Conservation (phyloP, 495 filamentous ascomycete genomes). For the Lepraria neglecta region DNA sequence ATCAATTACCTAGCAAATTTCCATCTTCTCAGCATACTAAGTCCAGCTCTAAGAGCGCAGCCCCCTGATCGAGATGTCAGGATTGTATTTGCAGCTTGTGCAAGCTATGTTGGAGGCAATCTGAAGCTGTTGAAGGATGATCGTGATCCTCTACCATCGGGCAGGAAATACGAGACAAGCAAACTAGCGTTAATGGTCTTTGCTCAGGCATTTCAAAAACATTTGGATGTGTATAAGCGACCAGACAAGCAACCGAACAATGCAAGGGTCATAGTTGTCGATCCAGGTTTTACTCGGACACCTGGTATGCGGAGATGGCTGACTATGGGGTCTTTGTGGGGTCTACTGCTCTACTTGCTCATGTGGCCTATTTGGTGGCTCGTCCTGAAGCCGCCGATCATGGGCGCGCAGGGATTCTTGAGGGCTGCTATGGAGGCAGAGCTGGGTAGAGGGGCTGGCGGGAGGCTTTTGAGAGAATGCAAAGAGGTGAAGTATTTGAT, state of each 20-base stretch:
- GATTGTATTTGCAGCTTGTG: conserved; percentile 79
- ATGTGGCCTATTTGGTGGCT: conserved; percentile 80
- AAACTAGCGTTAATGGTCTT: conserved; percentile 88
- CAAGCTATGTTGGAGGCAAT: conserved; percentile 70
- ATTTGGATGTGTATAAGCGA: conserved; percentile 70
- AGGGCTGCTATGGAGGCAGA: conserved; percentile 75
- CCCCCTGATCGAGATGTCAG: conserved; percentile 89
- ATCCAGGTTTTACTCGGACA: conserved; percentile 78
- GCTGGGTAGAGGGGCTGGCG: conserved; percentile 55
- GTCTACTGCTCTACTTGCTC: conserved; percentile 68
- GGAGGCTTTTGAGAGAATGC: conserved; percentile 80
- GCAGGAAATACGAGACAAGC: conserved; percentile 67
- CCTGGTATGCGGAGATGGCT: conserved; percentile 83
- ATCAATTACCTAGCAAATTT: conserved; percentile 95
- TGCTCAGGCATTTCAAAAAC: conserved; percentile 80
- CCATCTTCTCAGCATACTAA: conserved; percentile 84
- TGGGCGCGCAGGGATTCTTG: conserved; percentile 82
- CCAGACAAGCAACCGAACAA: conserved; percentile 78
- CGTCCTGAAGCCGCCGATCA: conserved; percentile 71
- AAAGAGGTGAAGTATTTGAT: conserved; percentile 62
- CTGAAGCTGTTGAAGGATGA: conserved; percentile 39
- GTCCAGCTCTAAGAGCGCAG: conserved; percentile 79
- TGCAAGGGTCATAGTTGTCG: conserved; percentile 71
- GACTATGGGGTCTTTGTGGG: conserved; percentile 75
- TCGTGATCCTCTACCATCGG: conserved; percentile 23